Percentiles rank a stretch among this genome's conserved stretches.
Conservation (phyloP, 1,284 basidiomycete genomes). For the Ustilago shanxiensis region DNA sequence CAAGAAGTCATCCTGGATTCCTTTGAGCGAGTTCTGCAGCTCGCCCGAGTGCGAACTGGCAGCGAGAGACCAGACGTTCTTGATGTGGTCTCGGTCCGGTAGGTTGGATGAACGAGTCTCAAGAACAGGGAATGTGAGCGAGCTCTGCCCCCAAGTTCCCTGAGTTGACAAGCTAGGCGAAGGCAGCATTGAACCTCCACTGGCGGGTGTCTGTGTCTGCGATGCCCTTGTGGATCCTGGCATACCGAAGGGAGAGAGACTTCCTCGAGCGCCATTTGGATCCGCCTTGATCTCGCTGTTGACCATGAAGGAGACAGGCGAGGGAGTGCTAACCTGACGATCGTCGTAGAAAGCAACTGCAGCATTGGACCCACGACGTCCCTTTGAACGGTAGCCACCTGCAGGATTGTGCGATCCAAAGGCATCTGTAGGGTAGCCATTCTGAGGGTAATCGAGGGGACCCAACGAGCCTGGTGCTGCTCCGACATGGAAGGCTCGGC, state of each 20-base stretch:
- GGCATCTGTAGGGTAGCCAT: constrained; percentile 32
- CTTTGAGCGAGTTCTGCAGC: constrained; percentile 60
- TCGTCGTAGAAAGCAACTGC: constrained; percentile 56
- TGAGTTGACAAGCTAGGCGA: constrained; percentile 55
- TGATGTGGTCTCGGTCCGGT: constrained; percentile 57
- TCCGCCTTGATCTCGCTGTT: constrained; percentile 60
- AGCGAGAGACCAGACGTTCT: constrained; percentile 62
- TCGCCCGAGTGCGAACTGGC: constrained; percentile 49
- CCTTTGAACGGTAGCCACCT: constrained; percentile 31
- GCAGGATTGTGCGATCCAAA: constrained; percentile 25
- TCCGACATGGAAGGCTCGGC: constrained; percentile 26
- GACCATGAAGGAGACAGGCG: constrained; percentile 66
- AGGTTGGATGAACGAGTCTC: constrained; percentile 44
- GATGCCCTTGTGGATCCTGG: constrained; percentile 37
- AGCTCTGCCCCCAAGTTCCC: constrained; percentile 59
- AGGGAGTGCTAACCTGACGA: constrained; percentile 46
- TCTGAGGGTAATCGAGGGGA: constrained; percentile 44
- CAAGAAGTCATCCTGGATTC: constrained; percentile 61
- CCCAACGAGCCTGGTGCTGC: constrained; percentile 39
- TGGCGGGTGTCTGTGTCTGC: constrained; percentile 46
- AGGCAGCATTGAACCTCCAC: constrained; percentile 48
- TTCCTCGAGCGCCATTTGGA: constrained; percentile 25
- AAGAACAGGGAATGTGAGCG: constrained; percentile 56
- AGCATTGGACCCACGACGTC: constrained; percentile 43
- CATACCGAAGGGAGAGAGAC: constrained; percentile 38